A percentile compares a stretch with the other conserved stretches of the same genome.
These are phyloP conservation scores for Casaregolazyma lundiana DNA, from an alignment of 1,139 yeast genomes.

Conservation along the genomic window DNA sequence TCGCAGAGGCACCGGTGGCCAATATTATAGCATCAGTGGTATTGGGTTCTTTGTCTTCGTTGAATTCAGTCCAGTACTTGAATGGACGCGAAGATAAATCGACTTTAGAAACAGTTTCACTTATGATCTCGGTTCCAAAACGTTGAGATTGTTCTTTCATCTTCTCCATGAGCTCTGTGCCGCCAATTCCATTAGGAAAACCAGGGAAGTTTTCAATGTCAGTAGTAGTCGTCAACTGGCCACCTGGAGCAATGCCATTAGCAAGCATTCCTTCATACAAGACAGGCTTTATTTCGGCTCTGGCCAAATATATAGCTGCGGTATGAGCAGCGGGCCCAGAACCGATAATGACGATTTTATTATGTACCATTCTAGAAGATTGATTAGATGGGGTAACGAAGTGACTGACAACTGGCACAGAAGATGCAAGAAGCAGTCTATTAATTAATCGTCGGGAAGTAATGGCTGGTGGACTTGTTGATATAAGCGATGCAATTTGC, in stretches of 20 bases:
- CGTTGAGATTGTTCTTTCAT: constrained; percentile 84
- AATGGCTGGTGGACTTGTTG: constrained; percentile 4
- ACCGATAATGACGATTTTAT: constrained; percentile 87
- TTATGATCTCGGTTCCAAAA: constrained; percentile 89
- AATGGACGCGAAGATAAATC: constrained; percentile 84
- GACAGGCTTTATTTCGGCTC: constrained; percentile 94
- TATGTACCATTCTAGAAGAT: constrained; percentile 43
- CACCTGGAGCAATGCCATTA: constrained; percentile 98
- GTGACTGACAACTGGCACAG: constrained; percentile 9
- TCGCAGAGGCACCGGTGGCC: constrained; percentile 98
- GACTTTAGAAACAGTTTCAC: constrained; percentile 90
- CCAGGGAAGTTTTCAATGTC: constrained; percentile 96
- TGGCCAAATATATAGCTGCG: constrained; percentile 92
- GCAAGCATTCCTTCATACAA: constrained; percentile 95
- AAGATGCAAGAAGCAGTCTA: constrained; percentile 6
- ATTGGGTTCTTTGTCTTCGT: constrained; percentile 73
- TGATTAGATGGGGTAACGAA: constrained; percentile 4
- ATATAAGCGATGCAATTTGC: neutral
- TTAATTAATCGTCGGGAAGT: constrained; percentile 1
- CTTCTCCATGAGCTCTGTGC: constrained; percentile 82
- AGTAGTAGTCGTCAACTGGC: constrained; percentile 96
- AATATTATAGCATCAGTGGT: constrained; percentile 88
- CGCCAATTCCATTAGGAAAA: constrained; percentile 90
- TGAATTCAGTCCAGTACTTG: constrained; percentile 95
- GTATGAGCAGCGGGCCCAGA: constrained; percentile 99